Base-by-base conservation (phyloP, 768 basidiomycete species). In the Galerina marginata region DNA sequence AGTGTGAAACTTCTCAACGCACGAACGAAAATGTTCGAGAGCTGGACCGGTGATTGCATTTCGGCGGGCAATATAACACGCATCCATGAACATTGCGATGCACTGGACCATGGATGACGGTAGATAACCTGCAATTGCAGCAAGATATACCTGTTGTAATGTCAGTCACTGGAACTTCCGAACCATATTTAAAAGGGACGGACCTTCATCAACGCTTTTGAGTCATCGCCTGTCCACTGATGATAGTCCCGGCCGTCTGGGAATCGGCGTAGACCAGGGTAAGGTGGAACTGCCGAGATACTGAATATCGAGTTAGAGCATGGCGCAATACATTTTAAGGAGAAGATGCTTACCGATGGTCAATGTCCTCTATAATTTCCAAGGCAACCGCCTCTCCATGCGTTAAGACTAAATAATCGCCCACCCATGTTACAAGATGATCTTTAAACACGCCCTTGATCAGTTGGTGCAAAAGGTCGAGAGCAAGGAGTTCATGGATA, bases 391-490 rank as follows among this genome's bases (percentile, higher is more conserved):
- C 48, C 36, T 68, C 61, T 2, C 63, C 56, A 58, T 61, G 42
- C 2, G 10, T 9, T 15, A 59, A 71, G 59, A 15, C 15, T 2
- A 82, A 59, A 47, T 78, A 80, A 6, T 74, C 61, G 0, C 53
- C 37, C 1, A 77, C 70, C 79, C 79, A 81, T 14, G 53, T 54
- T 1, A 79, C 77, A 3, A 81, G 65, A 49, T 79, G 79, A 44
- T 79, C 79, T 55, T 79, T 81, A 67, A 79, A 81, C 0, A 65
- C 69, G 9, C 78, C 77, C 58, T 79, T 79, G 65, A 79, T 77
- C 3, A 81, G 38, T 63, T 79, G 78, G 62, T 81, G 78, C 0
- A 79, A 64, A 2, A 78, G 65, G 58, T 78, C 75, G 1, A 75
- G 73, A 6, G 74, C 33, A 1, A 78, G 48, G 2, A 77, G 65